Evolutionary conservation across 352 stramenopile species (phyloP).

Genomic region (Elongisporangium undulatum): DNA sequence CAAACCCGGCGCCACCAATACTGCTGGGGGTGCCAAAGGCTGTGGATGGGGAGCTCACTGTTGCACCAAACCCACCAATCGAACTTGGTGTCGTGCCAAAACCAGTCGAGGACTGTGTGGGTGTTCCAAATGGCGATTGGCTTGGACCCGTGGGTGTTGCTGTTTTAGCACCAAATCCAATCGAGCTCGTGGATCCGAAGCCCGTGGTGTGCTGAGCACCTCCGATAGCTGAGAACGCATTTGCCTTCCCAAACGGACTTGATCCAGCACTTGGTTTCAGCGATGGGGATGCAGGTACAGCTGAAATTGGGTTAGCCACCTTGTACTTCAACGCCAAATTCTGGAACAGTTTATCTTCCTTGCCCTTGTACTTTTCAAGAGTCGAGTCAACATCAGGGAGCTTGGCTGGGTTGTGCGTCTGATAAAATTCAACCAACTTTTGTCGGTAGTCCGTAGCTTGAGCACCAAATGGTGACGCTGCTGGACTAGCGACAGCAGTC

Average conservation of each 20-base stretch:
- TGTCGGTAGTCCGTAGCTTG: constrained; percentile 50
- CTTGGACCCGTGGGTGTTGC: constrained; percentile 6
- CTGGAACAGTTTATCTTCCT: constrained; percentile 76
- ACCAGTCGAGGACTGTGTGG: constrained; percentile 14
- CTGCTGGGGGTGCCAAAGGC: constrained; percentile 8
- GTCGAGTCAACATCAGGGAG: constrained; percentile 83
- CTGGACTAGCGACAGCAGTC: constrained; percentile 3
- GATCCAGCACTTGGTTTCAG: constrained; percentile 27
- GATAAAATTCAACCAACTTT: constrained; percentile 87
- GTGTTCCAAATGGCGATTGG: constrained; percentile 41
- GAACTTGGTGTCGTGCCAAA: constrained; percentile 10
- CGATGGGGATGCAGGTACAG: neutral
- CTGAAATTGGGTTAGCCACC: constrained; percentile 12
- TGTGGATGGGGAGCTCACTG: neutral
- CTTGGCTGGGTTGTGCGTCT: constrained; percentile 89
- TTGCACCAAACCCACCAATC: constrained; percentile 5
- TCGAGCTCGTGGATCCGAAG: constrained; percentile 36
- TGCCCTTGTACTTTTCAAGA: constrained; percentile 87
- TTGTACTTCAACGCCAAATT: constrained; percentile 76
- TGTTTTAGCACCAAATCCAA: constrained; percentile 39
- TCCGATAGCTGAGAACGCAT: constrained; percentile 28
- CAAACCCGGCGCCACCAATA: constrained; percentile 9
- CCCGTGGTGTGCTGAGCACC: constrained; percentile 10
- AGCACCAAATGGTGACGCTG: constrained; percentile 32
- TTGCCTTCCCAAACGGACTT: constrained; percentile 64